Base-by-base conservation (phyloP, 768 basidiomycete species). In the Russula olivacea region DNA sequence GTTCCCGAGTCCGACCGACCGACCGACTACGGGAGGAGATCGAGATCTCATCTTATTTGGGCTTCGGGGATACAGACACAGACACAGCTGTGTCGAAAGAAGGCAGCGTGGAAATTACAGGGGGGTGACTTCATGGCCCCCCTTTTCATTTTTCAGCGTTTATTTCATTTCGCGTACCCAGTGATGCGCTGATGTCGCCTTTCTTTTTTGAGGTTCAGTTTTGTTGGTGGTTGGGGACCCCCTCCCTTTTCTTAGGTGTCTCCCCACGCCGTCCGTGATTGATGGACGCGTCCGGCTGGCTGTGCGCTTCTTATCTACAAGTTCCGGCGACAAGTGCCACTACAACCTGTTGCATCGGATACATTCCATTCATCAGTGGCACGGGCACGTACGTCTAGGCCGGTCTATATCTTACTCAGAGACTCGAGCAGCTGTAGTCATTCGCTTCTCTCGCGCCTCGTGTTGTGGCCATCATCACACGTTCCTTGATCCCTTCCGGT, bases 401-500 rank as follows among this genome's bases (percentile, higher is more conserved):
- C 47, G 30, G 58, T 52, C 52, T 48, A 59, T 43, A 36, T 48
- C 55, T 36, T 25, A 23, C 23, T n/a, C n/a, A 34, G n/a, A 51
- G 58, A 4, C 15, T 21, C 51, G 23, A 28, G 43, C 23, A 10
- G n/a, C 45, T 56, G 43, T 32, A 23, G 32, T n/a, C 25, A 30
- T 52, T 34, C 21, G 0, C 15, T 58, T 38, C 23, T 30, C 17
- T 36, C 4, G 6, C 45, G 38, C 63, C 63, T 64, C 63, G 58
- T 64, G 63, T 43, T 19, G 47, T 47, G 56, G 34, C 56, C 51
- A 63, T 58, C 51, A 53, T 53, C 57, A 63, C 61, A 58, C 51
- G 61, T 63, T 58, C 43, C 36, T 36, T 63, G 61, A 63, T 63
- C 11, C 50, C 41, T 30, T 47, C n/a, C 17, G 28, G 58, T 19